phyloP scores from a whole-genome alignment of 192 early-diverging fungal genomes.

The Coemansia sp. region DNA sequence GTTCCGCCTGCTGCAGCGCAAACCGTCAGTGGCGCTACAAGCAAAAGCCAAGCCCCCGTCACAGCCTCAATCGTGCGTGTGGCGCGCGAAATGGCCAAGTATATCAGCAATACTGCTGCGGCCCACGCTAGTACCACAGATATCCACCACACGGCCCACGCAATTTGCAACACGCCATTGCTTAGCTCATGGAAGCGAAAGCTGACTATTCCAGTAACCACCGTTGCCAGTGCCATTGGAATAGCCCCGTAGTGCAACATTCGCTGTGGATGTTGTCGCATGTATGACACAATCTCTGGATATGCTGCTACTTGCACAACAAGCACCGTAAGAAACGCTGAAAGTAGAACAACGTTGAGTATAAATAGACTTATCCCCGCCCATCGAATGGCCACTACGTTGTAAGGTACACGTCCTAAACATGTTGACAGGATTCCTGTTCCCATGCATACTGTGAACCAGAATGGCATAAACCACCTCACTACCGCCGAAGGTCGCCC shows the following conservation, averaged over 20 bases:
- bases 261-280: slow-evolving; percentile 38
- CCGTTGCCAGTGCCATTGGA: slow-evolving; percentile 50
- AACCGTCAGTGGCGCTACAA: slow-evolving; percentile 48
- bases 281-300: slow-evolving; percentile 26
- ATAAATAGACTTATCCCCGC: slow-evolving; percentile 31
- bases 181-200: not conserved
- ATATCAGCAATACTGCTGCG: slow-evolving; percentile 18
- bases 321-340: slow-evolving; percentile 15
- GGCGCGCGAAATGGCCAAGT: slow-evolving; percentile 34
- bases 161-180: not conserved
- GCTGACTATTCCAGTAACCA: slow-evolving; percentile 15
- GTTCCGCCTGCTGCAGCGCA: slow-evolving; percentile 43
- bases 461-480: slow-evolving; percentile 54
- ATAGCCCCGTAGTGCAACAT: slow-evolving; percentile 53
- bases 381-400: slow-evolving; percentile 8
- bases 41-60: slow-evolving; percentile 47
- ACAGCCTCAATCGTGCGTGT: slow-evolving; percentile 28
- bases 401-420: slow-evolving; percentile 35
- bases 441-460: slow-evolving; percentile 56
- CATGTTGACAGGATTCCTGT: slow-evolving; percentile 50
- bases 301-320: slow-evolving; percentile 21
- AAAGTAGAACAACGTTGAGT: slow-evolving; percentile 29
- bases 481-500: slow-evolving; percentile 3
- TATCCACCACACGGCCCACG: slow-evolving; percentile 42
- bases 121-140: slow-evolving; percentile 26